These are phyloP conservation scores for Lathyrus tuberosus DNA, from an alignment of 306 rosid species.

Conservation along the genomic window DNA sequence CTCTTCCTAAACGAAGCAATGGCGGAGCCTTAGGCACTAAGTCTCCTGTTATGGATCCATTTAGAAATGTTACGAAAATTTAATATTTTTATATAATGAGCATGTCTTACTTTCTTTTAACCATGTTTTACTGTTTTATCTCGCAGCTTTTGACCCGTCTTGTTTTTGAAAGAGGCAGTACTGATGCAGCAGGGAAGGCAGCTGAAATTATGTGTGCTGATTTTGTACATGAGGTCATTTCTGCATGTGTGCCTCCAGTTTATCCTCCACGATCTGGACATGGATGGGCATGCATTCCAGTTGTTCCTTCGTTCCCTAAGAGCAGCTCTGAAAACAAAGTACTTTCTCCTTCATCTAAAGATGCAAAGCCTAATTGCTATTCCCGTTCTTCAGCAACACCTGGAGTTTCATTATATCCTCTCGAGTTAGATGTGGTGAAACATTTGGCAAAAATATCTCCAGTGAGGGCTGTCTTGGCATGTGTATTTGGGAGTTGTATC, in stretches of 20 bases:
- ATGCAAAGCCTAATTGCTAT: slow-evolving; percentile 78
- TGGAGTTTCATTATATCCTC: slow-evolving; percentile 86
- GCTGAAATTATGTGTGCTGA: slow-evolving; percentile 97
- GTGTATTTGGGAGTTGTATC: slow-evolving; percentile 94
- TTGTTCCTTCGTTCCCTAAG: slow-evolving; percentile 70
- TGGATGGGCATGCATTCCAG: slow-evolving; percentile 98
- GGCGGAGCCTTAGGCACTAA: slow-evolving; percentile 6
- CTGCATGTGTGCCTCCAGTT: slow-evolving; percentile 97
- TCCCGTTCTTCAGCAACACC: slow-evolving; percentile 71
- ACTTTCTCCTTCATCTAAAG: slow-evolving; percentile 80
- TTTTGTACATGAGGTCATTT: slow-evolving; percentile 95
- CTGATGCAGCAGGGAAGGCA: slow-evolving; percentile 94
- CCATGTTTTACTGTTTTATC: slow-evolving; percentile 37
- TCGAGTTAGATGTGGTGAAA: slow-evolving; percentile 88
- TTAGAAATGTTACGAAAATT: slow-evolving; percentile 9
- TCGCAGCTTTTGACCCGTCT: slow-evolving; percentile 92
- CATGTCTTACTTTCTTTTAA: slow-evolving; percentile 28
- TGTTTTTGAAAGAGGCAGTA: slow-evolving; percentile 95
- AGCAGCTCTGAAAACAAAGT: slow-evolving; percentile 78
- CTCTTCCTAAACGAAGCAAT: slow-evolving; percentile 16
- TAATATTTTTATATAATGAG: slow-evolving; percentile 31
- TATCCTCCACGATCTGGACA: slow-evolving; percentile 92
- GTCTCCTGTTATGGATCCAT: slow-evolving; percentile 26
- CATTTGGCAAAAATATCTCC: slow-evolving; percentile 97
- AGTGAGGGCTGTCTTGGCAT: slow-evolving; percentile 93